These are phyloP conservation scores for Royoungia palumana DNA, from an alignment of 768 basidiomycete species.

Conservation along the genomic window DNA sequence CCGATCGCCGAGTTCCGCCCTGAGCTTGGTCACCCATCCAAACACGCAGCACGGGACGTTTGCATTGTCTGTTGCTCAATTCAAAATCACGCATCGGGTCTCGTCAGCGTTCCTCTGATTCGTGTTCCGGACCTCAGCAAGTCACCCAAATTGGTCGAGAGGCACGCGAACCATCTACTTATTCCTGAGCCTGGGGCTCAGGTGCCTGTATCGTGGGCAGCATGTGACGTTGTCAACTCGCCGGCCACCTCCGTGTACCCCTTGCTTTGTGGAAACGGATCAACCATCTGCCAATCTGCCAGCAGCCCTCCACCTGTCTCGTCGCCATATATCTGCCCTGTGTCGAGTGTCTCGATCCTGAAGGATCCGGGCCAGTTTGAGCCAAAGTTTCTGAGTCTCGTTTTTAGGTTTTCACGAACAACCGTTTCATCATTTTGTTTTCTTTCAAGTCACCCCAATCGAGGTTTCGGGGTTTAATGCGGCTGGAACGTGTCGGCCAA, in stretches of 20 bases:
- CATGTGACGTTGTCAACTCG: background rate
- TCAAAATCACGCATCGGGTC: too few species aligned
- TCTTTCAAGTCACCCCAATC: slow-evolving; percentile 10
- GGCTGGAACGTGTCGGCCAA: slow-evolving; percentile 24
- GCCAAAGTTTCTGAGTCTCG: too few species aligned
- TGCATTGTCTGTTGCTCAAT: too few species aligned
- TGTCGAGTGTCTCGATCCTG: background rate
- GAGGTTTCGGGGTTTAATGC: slow-evolving; percentile 20
- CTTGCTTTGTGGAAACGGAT: slow-evolving; percentile 2
- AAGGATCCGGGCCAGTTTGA: background rate
- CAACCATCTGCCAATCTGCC: slow-evolving; percentile 1
- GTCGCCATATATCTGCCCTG: background rate
- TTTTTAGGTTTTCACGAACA: slow-evolving; percentile 16
- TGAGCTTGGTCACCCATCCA: background rate
- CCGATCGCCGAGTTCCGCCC: slow-evolving; percentile 12
- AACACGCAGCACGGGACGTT: too few species aligned
- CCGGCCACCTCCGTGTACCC: background rate
- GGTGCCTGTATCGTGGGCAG: slow-evolving; percentile 14
- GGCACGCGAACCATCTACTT: background rate
- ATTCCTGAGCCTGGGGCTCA: slow-evolving; percentile 17
- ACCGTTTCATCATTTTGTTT: slow-evolving; percentile 12
- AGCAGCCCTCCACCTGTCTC: slow-evolving; percentile 5
- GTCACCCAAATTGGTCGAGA: background rate
- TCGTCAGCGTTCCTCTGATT: background rate
- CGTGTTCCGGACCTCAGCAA: background rate